These are phyloP conservation scores for Cordyceps farinosa DNA, from an alignment of 2,329 filamentous ascomycete species.

Conservation along the genomic window DNA sequence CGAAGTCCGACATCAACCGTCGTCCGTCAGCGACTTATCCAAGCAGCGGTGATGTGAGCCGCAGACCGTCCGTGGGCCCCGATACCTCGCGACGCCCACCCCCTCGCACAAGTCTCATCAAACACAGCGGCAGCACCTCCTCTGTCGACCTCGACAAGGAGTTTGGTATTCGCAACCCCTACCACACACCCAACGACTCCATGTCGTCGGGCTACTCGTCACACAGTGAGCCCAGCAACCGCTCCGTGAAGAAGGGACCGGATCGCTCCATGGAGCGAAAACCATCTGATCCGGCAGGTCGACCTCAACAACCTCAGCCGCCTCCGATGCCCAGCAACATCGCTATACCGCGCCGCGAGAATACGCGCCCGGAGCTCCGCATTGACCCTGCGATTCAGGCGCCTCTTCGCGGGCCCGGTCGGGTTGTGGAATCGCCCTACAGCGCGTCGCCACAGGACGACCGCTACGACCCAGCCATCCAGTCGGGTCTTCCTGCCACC, in stretches of 20 bases:
- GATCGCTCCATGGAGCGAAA: conserved; percentile 26
- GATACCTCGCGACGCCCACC: conserved; percentile 52
- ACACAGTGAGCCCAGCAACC: conserved; percentile 51
- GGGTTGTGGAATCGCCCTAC: conserved; percentile 29
- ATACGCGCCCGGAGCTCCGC: conserved; percentile 29
- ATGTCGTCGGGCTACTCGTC: conserved; percentile 62
- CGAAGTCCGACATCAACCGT: conserved; percentile 33
- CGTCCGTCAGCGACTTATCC: neutral
- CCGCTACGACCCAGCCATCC: conserved; percentile 24
- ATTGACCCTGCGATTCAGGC: conserved; percentile 33
- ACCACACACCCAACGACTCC: conserved; percentile 62
- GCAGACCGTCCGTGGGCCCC: conserved; percentile 34
- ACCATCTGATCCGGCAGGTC: neutral
- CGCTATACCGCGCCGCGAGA: conserved; percentile 45
- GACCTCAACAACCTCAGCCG: neutral
- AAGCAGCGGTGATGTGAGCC: conserved; percentile 22
- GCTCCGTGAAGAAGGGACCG: conserved; percentile 56
- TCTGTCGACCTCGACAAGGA: conserved; percentile 57
- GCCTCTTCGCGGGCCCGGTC: conserved; percentile 25
- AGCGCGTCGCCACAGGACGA: conserved; percentile 26
- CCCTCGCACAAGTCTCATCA: conserved; percentile 48
- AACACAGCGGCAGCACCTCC: conserved; percentile 35
- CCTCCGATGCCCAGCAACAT: conserved; percentile 34
- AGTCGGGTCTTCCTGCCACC: conserved; percentile 20
- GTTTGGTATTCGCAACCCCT: conserved; percentile 60